Conservation (phyloP, 106 monocot genomes). For the Dendrobium chrysotoxum region DNA sequence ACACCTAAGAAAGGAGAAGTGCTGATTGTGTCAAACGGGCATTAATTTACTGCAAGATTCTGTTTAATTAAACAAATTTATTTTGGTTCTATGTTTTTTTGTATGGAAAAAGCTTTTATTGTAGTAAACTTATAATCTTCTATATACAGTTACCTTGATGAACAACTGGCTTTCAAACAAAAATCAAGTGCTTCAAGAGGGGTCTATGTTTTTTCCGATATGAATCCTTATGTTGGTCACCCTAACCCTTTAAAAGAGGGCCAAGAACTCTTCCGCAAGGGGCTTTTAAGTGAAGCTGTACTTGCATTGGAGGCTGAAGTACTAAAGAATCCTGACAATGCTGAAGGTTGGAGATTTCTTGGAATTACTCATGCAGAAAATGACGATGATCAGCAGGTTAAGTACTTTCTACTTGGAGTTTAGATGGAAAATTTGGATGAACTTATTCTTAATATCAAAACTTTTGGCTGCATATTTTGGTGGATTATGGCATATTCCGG, state of each 20-base stretch:
- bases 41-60: not conserved
- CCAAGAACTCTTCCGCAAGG: slow-evolving; percentile 95
- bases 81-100: not conserved
- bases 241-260: slow-evolving; percentile 92
- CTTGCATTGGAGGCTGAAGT: slow-evolving; percentile 99
- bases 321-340: slow-evolving; percentile 87
- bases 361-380: slow-evolving; percentile 99
- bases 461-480: not conserved
- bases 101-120: not conserved
- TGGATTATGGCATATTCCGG: not conserved
- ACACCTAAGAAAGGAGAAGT: no score
- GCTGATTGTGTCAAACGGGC: not conserved
- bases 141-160: slow-evolving; percentile 45
- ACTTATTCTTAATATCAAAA: not conserved
- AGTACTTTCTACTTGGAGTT: not conserved
- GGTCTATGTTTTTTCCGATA: slow-evolving; percentile 86
- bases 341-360: slow-evolving; percentile 96
- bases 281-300: slow-evolving; percentile 99
- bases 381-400: slow-evolving; percentile 98
- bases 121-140: not conserved
- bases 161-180: slow-evolving; percentile 46
- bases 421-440: not conserved
- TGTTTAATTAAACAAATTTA: not conserved
- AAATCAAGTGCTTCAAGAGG: slow-evolving; percentile 49
- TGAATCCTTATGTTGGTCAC: slow-evolving; percentile 98